A percentile compares a stretch with the other conserved stretches of the same genome.
Conservation (phyloP, 306 rosid genomes). For the Vigna reflexopilosa region DNA sequence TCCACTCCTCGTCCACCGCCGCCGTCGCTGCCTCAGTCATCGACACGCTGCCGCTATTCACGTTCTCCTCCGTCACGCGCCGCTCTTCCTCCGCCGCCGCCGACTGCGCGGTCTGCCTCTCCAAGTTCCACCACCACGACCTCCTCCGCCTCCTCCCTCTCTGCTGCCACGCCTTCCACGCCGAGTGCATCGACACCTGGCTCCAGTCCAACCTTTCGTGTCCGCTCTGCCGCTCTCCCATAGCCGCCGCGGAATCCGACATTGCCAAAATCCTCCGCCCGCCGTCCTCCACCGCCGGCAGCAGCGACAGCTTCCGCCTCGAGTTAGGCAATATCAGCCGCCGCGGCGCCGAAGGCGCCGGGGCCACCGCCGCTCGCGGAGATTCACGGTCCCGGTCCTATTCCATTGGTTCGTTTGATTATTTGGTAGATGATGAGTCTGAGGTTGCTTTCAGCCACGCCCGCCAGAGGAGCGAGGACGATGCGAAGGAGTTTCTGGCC, state of each 20-base stretch:
- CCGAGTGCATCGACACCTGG: constrained; percentile 73
- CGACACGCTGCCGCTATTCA: constrained; percentile 66
- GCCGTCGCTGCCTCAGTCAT: constrained; percentile 20
- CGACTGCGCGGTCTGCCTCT: constrained; percentile 82
- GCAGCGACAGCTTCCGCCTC: constrained; percentile 58
- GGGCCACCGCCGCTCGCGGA: constrained; percentile 3
- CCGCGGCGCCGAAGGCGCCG: constrained; percentile 12
- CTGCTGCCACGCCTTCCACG: constrained; percentile 83
- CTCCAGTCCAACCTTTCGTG: constrained; percentile 73
- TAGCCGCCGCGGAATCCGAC: constrained; percentile 61
- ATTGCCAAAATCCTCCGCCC: constrained; percentile 51
- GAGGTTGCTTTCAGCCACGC: constrained; percentile 62
- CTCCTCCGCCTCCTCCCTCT: constrained; percentile 75
- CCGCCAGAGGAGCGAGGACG: constrained; percentile 60
- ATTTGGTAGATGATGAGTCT: constrained; percentile 67
- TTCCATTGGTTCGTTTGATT: constrained; percentile 88
- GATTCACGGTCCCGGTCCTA: constrained; percentile 60
- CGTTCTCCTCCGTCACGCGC: constrained; percentile 64
- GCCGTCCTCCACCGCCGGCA: not conserved
- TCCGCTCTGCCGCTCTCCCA: constrained; percentile 78
- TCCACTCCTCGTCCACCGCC: not conserved
- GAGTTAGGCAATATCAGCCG: constrained; percentile 77
- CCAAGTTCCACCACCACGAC: constrained; percentile 65
- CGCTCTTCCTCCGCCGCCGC: constrained; percentile 50
- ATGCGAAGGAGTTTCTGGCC: constrained; percentile 55